Base-by-base conservation (phyloP, 1,284 basidiomycete species). In the Flammula alnicola region DNA sequence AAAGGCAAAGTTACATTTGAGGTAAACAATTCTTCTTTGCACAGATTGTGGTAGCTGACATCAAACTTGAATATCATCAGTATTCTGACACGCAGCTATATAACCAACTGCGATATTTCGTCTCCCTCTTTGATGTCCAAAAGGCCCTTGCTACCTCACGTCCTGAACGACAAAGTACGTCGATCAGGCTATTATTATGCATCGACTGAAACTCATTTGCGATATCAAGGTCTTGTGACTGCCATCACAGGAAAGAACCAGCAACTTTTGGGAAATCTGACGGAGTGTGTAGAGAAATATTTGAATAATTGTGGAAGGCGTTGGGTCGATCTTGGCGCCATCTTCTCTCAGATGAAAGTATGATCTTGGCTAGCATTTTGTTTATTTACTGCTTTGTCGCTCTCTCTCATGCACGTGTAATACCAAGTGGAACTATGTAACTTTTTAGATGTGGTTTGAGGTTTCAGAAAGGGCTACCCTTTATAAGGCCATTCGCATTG, bases 71-170 rank as follows among this genome's bases (percentile, higher is more conserved):
- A 22, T 3, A 54, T 19, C 14, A 12, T 44, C 60, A 95, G 91
- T 98, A 95, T 67, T 80, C 88, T 26, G 94, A 96, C 63, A 73
- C 78, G 6, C 78, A 84, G 61, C 73, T 98, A 40, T 96, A 97
- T 68, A 91, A 88, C 60, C 95, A 98, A 68, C 73, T 98, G 26
- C 73, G 92, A 46, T 96, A 87, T 71, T 95, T 86, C 67, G 69
- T 76, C 19, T 86, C 79, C 51, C 73, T 97, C 5, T 95, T 98
- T 61, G 84, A 95, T 63, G 66, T 70, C 1, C 79, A 88, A 17
- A 90, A 86, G 63, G 85, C 84, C 0, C 57, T 79, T 9, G 78
- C 77, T 38, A 72, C 77, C 6, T 70, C 78, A 0, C 70, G 69
- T 44, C 72, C 75, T 1, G 66, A 73, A 11, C 67, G 73, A 46